Percentiles rank a stretch among this genome's conserved stretches.
Conservation (phyloP, 1,284 basidiomycete species). For the Moesziomyces parantarcticus region DNA sequence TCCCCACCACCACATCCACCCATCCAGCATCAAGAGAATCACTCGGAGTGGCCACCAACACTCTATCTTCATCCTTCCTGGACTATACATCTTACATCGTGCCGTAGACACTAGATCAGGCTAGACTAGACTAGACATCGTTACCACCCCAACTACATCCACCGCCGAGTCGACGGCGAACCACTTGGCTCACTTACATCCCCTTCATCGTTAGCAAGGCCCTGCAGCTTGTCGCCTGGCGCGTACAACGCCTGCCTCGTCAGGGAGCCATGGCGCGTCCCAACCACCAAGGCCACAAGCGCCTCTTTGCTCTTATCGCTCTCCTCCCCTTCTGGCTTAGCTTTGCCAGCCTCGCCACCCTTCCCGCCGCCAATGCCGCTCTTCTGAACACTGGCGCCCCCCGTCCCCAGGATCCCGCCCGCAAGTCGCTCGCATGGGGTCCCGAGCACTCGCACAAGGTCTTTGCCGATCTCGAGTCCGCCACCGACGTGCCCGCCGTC, state of each 20-base stretch:
- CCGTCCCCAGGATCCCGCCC: constrained; percentile 39
- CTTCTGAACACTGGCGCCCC: constrained; percentile 12
- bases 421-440: constrained; percentile 57
- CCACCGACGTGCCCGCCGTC: constrained; percentile 16
- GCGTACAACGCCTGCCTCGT: background rate
- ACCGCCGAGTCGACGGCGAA: background rate
- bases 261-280: constrained; percentile 32
- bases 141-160: background rate
- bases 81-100: too few species aligned
- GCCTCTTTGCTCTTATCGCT: constrained; percentile 45
- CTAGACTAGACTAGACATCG: background rate
- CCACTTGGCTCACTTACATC: too few species aligned
- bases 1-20: constrained; percentile 6
- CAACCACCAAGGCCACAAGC: constrained; percentile 28
- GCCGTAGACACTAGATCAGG: background rate
- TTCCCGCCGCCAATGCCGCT: constrained; percentile 17
- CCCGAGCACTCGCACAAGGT: constrained; percentile 49
- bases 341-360: constrained; percentile 26
- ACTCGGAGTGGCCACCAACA: too few species aligned
- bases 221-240: background rate
- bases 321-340: constrained; percentile 49
- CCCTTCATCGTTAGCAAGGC: background rate
- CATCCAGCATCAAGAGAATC: background rate
- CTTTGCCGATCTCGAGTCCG: constrained; percentile 36
- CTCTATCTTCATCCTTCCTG: too few species aligned